These are phyloP conservation scores for Trifolium fragiferum DNA, from an alignment of 306 rosid species.

Conservation along the genomic window DNA sequence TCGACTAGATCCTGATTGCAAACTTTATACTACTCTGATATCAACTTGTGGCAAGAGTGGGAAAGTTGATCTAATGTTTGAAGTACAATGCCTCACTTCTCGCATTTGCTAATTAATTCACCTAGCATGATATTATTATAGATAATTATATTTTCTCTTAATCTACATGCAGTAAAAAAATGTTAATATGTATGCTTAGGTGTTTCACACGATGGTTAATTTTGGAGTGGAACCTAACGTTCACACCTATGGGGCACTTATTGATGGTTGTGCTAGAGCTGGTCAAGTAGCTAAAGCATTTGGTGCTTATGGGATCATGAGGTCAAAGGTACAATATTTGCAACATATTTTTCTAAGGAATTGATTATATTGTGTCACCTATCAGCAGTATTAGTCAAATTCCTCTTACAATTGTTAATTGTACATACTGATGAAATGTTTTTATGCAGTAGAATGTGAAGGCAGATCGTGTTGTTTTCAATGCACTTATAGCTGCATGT, in stretches of 20 bases:
- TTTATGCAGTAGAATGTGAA: conserved; percentile 99
- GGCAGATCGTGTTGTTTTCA: conserved; percentile 99
- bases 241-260: conserved; percentile 93
- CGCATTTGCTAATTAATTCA: conserved; percentile 34
- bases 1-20: conserved; percentile 83
- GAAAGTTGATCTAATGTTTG: conserved; percentile 91
- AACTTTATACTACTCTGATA: conserved; percentile 93
- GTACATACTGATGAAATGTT: conserved; percentile 67
- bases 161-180: conserved; percentile 33
- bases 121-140: conserved; percentile 20
- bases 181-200: conserved; percentile 52
- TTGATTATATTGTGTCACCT: conserved; percentile 3
- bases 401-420: conserved; percentile 30
- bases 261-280: conserved; percentile 98
- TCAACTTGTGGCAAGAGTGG: conserved; percentile 94
- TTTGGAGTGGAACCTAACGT: conserved; percentile 87
- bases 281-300: conserved; percentile 98
- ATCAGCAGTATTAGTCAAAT: conserved; percentile 15
- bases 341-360: conserved; percentile 27
- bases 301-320: conserved; percentile 97
- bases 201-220: conserved; percentile 92
- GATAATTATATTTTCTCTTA: conserved; percentile 27
- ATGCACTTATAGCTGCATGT: conserved; percentile 97
- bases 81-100: conserved; percentile 66
- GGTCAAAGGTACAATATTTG: conserved; percentile 84